These are phyloP conservation scores for Avena atlantica DNA, from an alignment of 176 grass and related monocot species.

Conservation along the genomic window DNA sequence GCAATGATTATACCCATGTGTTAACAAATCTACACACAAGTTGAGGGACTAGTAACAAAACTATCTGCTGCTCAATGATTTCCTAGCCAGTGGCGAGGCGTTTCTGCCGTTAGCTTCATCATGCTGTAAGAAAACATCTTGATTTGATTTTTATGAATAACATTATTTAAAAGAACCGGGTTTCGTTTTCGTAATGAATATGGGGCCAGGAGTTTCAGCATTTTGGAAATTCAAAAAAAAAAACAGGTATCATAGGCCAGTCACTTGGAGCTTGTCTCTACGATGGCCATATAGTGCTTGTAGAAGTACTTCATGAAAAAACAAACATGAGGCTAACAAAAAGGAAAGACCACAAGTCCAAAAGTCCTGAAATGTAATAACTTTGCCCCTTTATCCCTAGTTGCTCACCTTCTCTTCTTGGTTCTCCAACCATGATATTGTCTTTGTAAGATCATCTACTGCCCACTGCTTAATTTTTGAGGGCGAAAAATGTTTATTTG, in stretches of 20 bases:
- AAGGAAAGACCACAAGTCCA: conserved; percentile 23
- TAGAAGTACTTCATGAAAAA: background rate
- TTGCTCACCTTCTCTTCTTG: conserved; percentile 86
- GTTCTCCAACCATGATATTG: conserved; percentile 87
- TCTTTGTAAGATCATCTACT: conserved; percentile 71
- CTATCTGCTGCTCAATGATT: background rate
- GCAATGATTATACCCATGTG: background rate
- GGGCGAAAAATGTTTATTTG: conserved; percentile 53
- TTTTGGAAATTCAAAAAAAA: background rate
- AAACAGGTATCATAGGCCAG: background rate
- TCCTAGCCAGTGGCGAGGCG: background rate
- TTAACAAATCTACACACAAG: background rate
- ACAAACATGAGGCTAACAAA: background rate
- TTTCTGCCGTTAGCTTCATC: background rate
- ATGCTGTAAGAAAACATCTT: background rate
- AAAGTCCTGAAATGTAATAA: conserved; percentile 29
- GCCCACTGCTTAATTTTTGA: conserved; percentile 91
- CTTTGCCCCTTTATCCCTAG: conserved; percentile 14
- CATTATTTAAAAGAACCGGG: background rate
- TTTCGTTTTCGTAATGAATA: background rate
- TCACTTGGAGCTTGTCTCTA: background rate
- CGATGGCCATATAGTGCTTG: background rate
- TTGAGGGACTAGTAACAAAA: background rate
- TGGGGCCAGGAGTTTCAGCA: background rate
- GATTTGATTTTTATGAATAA: conserved; percentile 18